Conservation (phyloP, 2,329 filamentous ascomycete genomes). For the Penicillium sp. region DNA sequence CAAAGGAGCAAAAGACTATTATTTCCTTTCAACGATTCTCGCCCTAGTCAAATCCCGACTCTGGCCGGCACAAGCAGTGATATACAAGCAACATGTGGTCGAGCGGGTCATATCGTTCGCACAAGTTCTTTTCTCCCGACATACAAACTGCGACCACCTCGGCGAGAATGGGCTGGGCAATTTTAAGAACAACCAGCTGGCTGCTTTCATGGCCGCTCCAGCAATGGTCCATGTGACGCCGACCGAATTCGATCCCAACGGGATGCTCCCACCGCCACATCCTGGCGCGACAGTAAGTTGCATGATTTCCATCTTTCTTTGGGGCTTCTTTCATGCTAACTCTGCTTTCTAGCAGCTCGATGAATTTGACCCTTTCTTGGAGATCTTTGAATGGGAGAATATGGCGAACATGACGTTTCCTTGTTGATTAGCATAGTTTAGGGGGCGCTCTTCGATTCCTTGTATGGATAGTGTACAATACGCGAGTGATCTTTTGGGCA, state of each 20-base stretch:
- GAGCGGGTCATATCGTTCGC: conserved; percentile 38
- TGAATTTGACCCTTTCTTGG: conserved; percentile 36
- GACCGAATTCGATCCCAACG: conserved; percentile 21
- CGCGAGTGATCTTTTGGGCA: neutral
- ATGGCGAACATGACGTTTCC: conserved; percentile 31
- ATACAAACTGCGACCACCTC: conserved; percentile 35
- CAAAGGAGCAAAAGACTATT: conserved; percentile 43
- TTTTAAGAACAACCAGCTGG: conserved; percentile 32
- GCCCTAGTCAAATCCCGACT: conserved; percentile 36
- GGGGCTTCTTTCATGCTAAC: conserved; percentile 6
- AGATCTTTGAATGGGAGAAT: conserved; percentile 38
- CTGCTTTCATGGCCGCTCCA: conserved; percentile 23
- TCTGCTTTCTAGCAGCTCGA: conserved; percentile 21
- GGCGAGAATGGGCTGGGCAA: conserved; percentile 31
- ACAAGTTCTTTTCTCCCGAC: conserved; percentile 36
- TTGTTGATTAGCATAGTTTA: conserved; percentile 2
- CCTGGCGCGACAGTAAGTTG: conserved; percentile 29
- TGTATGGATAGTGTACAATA: neutral
- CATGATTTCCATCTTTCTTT: neutral
- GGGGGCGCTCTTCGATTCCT: neutral
- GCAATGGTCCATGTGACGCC: conserved; percentile 23
- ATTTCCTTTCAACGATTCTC: conserved; percentile 39
- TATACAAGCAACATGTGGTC: conserved; percentile 38
- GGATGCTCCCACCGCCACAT: conserved; percentile 22
- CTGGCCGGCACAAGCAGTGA: conserved; percentile 34